phyloP scores from a whole-genome alignment of 129 eudicot species.

The Helianthus tuberosus region DNA sequence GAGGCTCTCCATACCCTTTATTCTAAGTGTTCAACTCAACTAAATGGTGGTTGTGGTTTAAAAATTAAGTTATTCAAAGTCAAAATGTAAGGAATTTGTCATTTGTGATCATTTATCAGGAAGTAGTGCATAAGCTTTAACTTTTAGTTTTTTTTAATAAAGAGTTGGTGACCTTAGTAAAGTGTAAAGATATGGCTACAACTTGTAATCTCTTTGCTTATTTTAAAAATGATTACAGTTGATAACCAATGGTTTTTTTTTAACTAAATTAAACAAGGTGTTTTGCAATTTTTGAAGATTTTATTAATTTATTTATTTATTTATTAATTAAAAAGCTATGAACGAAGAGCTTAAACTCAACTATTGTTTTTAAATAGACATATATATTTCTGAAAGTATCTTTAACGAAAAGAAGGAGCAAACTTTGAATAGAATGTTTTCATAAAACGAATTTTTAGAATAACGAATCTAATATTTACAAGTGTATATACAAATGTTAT shows the following conservation, averaged over 20 bases:
- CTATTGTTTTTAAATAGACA: background rate
- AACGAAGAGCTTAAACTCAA: no score
- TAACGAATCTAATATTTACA: background rate
- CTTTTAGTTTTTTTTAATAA: background rate
- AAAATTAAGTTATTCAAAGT: background rate
- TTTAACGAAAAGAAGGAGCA: background rate
- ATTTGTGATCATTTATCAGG: slow-evolving; percentile 4
- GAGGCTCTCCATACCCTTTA: no score
- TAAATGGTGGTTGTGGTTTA: slow-evolving; percentile 6
- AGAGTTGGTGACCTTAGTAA: background rate
- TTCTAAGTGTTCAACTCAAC: slow-evolving; percentile 25
- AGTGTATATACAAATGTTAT: slow-evolving; percentile 4
- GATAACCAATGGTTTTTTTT: no score
- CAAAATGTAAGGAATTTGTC: background rate
- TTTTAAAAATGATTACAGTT: background rate
- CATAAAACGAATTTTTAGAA: background rate
- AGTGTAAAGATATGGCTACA: no score
- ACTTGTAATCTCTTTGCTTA: background rate
- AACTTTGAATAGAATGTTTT: background rate
- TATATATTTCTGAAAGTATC: no score
- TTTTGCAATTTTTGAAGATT: background rate
- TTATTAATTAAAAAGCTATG: no score
- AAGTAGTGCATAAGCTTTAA: background rate
- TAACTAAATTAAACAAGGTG: background rate
- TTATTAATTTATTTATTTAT: no score